Evolutionary conservation across 2,329 filamentous ascomycete genomes (phyloP), one percentile per base, ranked within the genome.

Genomic region (Karstenula rhodostoma): DNA sequence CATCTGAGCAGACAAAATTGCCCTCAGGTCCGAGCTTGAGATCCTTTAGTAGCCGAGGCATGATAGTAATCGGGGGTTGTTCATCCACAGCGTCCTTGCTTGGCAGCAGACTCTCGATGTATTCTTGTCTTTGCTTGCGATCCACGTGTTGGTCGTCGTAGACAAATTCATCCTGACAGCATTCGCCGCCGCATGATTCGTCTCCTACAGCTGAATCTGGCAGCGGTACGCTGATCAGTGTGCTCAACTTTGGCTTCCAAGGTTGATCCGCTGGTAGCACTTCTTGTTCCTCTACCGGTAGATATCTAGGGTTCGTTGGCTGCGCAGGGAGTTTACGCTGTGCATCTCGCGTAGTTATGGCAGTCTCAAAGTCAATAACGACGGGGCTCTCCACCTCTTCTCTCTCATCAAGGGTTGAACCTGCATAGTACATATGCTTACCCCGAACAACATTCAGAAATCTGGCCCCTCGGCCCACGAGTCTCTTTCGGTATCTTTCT

Each of bases 341-440:
- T 10, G 19, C 22, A n/a, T 59, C 43, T 5, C 32, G 17, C 37
- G 32, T 32, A 3, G 33, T 35, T 9, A 60, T 52, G 10, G 58
- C 32, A 5, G 44, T 56, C 19, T 52, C 58, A 29, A 60, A 60
- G 29, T 60, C 58, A n/a, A 60, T 51, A 3, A 60, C 52, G 9
- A 60, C 58, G 15, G 52, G 58, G 19, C 52, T 56, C 15, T 60
- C 58, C 4, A 60, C 37, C 19, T 60, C 48, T 4, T 60, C 53
- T 42, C 25, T 48, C 1, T 19, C 29, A 2, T 53, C 54, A 1
- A 60, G 42, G 1, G 53, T 60, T 2, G 17, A 37, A 1, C 58
- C 58, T 5, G 47, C 40, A 27, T 53, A 60, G 17, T 60, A 60
- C 58, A 57, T 60, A 27, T 60, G 58, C 17, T 52, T 56, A 1